Base-by-base conservation (phyloP, 2,329 filamentous ascomycete genomes). In the Pyrenophora seminiperda region DNA sequence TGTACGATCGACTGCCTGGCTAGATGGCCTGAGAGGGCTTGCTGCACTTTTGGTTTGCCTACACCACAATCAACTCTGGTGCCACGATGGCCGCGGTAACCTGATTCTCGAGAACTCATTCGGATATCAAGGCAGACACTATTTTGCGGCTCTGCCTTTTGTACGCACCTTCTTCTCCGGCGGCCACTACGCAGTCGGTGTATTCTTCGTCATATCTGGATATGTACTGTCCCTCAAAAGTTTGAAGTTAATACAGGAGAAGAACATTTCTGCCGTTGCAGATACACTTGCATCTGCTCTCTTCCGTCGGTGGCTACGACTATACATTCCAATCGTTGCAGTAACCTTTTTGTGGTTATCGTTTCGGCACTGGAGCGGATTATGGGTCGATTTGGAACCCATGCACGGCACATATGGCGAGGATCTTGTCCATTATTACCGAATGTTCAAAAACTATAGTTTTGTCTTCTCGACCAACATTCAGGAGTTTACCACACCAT, bases 1-100 rank as follows among this genome's bases (percentile, higher is more conserved):
- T 17, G 32, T 62, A 3, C 54, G 67, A 39, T 59, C 53, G 40
- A 72, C 69, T 40, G 67, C 69, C 5, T 72, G 68, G 68, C 76
- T 86, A 15, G 86, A 89, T 58, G 86, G 86, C 11, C 73, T 89
- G 11, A 75, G 86, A 63, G 86, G 86, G 3, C 86, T 88, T 54
- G 85, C 85, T 4, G 84, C 86, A 2, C 77, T 89, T 22, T 66
- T 88, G 20, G 86, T 89, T 11, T 88, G 87, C 67, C 76, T 80
- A 58, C 82, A 85, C 44, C 36, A 85, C 84, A 67, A 73, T 65
- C 48, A 70, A 66, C 20, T 66, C 54, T 72, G 76, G 76, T 6
- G 87, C 7, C 68, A 72, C 34, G 61, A 58, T 15, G 76, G 54
- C 78, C 81, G 30, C 79, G 80, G 59, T 62, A 75, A 54, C 70